Percentiles rank a stretch among this genome's conserved stretches.
Evolutionary conservation across 169 alveolate genomes (phyloP).

Genomic region (Toxoplasma gondii): DNA sequence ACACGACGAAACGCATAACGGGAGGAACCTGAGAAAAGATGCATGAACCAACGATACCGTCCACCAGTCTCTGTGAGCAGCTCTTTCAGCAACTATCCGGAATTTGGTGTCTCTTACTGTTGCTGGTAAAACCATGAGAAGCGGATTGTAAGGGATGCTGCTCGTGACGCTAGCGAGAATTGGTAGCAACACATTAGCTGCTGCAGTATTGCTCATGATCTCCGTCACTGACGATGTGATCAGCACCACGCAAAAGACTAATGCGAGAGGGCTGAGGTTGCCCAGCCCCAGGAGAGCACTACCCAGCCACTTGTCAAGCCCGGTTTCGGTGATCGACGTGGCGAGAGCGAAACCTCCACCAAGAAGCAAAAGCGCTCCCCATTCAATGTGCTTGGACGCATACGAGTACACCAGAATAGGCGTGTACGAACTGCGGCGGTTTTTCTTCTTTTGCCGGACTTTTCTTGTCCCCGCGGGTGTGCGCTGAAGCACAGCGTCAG

Average conservation of each 20-base stretch:
- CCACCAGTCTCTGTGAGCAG: background rate
- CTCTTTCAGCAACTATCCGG: background rate
- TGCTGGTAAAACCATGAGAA: conserved; percentile 54
- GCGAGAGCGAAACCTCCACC: conserved; percentile 63
- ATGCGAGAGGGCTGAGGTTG: background rate
- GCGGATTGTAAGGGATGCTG: conserved; percentile 32
- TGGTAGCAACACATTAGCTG: conserved; percentile 59
- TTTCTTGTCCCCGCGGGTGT: background rate
- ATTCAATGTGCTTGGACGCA: conserved; percentile 52
- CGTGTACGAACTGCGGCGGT: background rate
- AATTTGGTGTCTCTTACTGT: conserved; percentile 18
- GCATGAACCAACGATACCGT: background rate
- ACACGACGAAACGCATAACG: background rate
- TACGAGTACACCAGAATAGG: conserved; percentile 37
- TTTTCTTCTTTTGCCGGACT: background rate
- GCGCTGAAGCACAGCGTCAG: background rate
- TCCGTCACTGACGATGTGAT: conserved; percentile 38
- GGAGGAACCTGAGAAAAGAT: background rate
- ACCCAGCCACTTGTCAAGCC: conserved; percentile 50
- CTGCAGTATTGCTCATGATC: conserved; percentile 63
- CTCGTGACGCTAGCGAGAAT: conserved; percentile 43
- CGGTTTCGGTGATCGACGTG: conserved; percentile 8
- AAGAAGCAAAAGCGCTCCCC: conserved; percentile 55
- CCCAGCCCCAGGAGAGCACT: conserved; percentile 8
- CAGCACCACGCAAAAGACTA: conserved; percentile 48